phyloP scores from a whole-genome alignment of 2,329 filamentous ascomycete genomes.

The Alternaria postmessia region DNA sequence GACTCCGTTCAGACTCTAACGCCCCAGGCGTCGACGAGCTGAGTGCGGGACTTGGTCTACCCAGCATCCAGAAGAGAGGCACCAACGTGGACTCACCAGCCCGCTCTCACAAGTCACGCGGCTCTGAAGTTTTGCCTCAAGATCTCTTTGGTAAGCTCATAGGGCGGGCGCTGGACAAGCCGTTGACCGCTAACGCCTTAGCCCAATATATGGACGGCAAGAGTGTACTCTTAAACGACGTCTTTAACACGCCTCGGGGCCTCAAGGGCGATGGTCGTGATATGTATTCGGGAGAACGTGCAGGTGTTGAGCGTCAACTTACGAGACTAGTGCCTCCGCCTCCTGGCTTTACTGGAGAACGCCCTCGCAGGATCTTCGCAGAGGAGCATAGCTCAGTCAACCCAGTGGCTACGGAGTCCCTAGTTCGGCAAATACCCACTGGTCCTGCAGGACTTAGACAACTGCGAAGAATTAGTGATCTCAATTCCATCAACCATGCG shows the following conservation, averaged over 20 bases:
- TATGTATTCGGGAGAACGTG: background rate
- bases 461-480: conserved; percentile 6
- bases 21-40: conserved; percentile 27
- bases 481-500: conserved; percentile 1
- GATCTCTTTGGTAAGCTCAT: conserved; percentile 32
- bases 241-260: background rate
- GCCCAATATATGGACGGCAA: conserved; percentile 23
- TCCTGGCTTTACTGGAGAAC: conserved; percentile 17
- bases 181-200: conserved; percentile 32
- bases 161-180: conserved; percentile 26
- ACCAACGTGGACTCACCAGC: conserved; percentile 1
- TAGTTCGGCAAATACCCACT: background rate
- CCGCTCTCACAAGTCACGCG: conserved; percentile 7
- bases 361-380: conserved; percentile 12
- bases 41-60: conserved; percentile 24
- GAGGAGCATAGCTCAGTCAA: conserved; percentile 2
- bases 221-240: background rate
- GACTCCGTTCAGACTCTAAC: conserved; percentile 8
- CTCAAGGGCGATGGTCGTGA: background rate
- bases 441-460: conserved; percentile 7
- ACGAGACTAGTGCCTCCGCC: conserved; percentile 18
- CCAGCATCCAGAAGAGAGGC: background rate
- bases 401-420: background rate
- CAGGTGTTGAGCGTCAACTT: background rate
- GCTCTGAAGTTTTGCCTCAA: conserved; percentile 6